Evolutionary conservation across 148 eudicot genomes (phyloP).

Genomic region (Gaultheria prostrata): DNA sequence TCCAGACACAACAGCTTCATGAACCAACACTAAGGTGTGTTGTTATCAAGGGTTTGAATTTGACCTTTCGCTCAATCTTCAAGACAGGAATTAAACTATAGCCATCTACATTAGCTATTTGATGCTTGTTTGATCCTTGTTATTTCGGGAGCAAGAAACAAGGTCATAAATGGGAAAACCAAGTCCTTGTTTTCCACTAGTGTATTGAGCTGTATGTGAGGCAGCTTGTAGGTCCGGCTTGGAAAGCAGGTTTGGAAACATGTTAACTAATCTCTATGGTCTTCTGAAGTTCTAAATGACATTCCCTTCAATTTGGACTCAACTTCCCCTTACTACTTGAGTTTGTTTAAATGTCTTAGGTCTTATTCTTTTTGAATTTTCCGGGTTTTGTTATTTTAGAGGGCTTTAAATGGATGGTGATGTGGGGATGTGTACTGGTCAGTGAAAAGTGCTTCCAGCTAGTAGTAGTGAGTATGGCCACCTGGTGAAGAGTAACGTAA

Average conservation of each 20-base stretch:
- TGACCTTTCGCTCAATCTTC: background rate
- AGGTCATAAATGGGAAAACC: background rate
- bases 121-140: background rate
- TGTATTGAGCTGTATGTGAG: background rate
- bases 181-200: background rate
- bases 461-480: background rate
- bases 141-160: background rate
- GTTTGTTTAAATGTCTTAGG: background rate
- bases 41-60: slow-evolving; percentile 9
- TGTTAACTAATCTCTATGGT: background rate
- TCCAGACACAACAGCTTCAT: slow-evolving; percentile 31
- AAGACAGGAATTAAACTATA: background rate
- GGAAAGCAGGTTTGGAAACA: background rate
- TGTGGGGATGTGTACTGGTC: background rate
- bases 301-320: background rate
- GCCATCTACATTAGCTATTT: background rate
- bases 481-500: background rate
- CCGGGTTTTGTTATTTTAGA: background rate
- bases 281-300: background rate
- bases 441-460: background rate
- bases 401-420: background rate
- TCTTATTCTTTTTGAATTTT: background rate
- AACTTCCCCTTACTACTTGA: background rate
- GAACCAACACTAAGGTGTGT: slow-evolving; percentile 69
- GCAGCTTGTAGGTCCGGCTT: background rate